Conservation (phyloP, 208 protist species). For the Trypanosoma lewisi region DNA sequence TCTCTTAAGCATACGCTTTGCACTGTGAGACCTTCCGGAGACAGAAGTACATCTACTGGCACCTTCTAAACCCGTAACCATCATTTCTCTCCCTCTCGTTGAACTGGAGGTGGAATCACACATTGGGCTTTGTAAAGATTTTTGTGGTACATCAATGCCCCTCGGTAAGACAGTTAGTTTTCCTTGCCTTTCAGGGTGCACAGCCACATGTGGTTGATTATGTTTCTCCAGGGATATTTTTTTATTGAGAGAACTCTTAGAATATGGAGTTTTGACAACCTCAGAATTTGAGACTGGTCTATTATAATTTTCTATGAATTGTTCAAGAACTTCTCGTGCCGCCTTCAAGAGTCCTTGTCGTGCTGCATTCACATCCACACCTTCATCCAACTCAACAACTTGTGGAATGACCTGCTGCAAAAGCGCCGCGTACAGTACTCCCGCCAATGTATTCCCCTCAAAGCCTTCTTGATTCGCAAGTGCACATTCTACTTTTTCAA, state of each 20-base stretch:
- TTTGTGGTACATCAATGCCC: not conserved
- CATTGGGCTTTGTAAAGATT: not conserved
- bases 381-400: constrained; percentile 28
- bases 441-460: not conserved
- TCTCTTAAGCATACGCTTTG: constrained; percentile 4
- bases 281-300: not conserved
- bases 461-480: not conserved
- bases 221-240: no score
- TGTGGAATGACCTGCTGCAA: constrained; percentile 43
- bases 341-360: constrained; percentile 20
- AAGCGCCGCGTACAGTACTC: constrained; percentile 41
- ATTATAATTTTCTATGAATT: constrained; percentile 19
- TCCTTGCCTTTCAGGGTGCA: not conserved
- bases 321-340: constrained; percentile 26
- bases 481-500: constrained; percentile 15
- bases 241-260: no score
- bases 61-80: not conserved
- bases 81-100: not conserved
- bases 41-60: not conserved
- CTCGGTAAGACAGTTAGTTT: not conserved
- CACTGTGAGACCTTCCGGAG: constrained; percentile 12
- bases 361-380: constrained; percentile 17
- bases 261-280: not conserved
- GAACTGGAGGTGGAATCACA: not conserved
- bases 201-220: no score